Evolutionary conservation across 2,329 filamentous ascomycete species (phyloP).

Genomic region (Trichoderma atrobrunneum): DNA sequence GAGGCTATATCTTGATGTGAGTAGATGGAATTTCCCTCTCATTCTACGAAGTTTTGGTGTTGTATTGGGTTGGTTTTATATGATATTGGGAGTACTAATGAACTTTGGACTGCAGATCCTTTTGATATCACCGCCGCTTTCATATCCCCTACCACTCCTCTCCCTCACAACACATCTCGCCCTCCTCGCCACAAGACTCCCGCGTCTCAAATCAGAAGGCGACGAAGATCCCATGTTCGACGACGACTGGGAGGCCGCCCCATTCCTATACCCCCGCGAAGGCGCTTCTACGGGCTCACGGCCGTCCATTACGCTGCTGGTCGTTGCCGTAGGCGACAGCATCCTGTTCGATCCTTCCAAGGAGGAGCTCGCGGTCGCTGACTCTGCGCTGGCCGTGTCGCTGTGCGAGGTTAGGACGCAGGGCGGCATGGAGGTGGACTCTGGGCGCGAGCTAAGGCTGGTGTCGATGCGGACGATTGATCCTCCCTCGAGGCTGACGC

Average conservation of each 20-base stretch:
- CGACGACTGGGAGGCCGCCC: conserved; percentile 90
- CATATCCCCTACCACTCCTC: conserved; percentile 88
- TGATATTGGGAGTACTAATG: neutral
- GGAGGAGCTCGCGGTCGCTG: conserved; percentile 91
- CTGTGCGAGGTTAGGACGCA: conserved; percentile 51
- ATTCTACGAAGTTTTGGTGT: neutral
- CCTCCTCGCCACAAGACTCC: conserved; percentile 80
- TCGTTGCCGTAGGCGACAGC: conserved; percentile 81
- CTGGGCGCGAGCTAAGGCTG: conserved; percentile 52
- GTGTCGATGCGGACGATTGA: conserved; percentile 71
- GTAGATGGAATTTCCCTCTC: conserved; percentile 35
- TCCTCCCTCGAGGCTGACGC: conserved; percentile 69
- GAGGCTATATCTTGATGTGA: conserved; percentile 90
- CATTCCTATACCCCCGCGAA: conserved; percentile 67
- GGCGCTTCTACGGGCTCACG: conserved; percentile 40
- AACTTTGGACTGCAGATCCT: conserved; percentile 63
- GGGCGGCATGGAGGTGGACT: conserved; percentile 42
- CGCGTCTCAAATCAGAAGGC: conserved; percentile 78
- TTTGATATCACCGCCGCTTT: conserved; percentile 86
- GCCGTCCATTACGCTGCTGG: conserved; percentile 86
- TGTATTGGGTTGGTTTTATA: neutral
- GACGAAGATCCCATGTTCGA: conserved; percentile 98
- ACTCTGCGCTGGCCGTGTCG: conserved; percentile 82
- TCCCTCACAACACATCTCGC: conserved; percentile 93
- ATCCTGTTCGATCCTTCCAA: conserved; percentile 90